Evolutionary conservation across 2,329 filamentous ascomycete species (phyloP).

Genomic region (Alternaria triticimaculans): DNA sequence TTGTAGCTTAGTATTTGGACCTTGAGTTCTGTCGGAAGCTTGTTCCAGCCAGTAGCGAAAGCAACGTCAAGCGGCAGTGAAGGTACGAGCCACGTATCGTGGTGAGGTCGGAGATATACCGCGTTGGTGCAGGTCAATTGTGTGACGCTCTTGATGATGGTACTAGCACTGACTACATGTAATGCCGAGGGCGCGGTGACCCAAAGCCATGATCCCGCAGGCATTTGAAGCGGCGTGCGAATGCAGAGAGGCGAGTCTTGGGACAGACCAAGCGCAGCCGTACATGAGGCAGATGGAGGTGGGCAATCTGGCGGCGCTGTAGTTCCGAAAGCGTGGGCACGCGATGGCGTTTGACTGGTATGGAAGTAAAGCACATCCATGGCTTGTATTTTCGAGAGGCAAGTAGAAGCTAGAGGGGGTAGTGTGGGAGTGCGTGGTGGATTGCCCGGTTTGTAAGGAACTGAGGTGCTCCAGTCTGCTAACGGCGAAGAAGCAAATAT

Average conservation of each 20-base stretch:
- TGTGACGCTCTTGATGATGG: neutral
- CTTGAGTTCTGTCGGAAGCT: neutral
- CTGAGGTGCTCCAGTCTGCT: too few species aligned
- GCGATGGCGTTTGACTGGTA: neutral
- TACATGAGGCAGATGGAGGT: neutral
- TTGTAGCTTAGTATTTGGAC: neutral
- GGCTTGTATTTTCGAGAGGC: neutral
- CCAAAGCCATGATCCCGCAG: neutral
- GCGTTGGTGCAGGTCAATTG: neutral
- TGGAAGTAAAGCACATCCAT: neutral
- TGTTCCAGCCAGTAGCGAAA: neutral
- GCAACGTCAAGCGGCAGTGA: neutral
- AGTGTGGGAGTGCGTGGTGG: too few species aligned
- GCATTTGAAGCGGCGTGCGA: neutral
- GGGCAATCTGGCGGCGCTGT: neutral
- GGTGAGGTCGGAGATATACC: neutral
- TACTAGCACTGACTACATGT: neutral
- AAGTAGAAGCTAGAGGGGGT: neutral
- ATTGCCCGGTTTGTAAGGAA: too few species aligned
- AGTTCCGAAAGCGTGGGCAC: neutral
- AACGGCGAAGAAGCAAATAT: too few species aligned
- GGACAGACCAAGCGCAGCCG: neutral
- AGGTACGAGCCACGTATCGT: neutral
- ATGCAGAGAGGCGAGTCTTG: neutral
- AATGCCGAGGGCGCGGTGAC: neutral